Conservation (phyloP, 2,329 filamentous ascomycete species). For the Pseudogymnoascus sp. region DNA sequence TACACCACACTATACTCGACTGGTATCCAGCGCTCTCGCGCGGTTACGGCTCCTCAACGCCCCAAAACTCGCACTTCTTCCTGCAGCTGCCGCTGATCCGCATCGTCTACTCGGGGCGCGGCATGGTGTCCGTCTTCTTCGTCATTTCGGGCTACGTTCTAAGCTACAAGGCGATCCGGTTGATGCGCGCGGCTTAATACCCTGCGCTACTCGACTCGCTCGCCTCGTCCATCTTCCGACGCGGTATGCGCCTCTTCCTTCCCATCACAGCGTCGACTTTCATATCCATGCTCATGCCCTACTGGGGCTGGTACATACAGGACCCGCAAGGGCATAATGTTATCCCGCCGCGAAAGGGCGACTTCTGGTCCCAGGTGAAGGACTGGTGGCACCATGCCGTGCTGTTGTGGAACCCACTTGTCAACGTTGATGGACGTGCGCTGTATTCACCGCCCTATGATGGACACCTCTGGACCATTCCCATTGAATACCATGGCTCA, state of each 20-base stretch:
- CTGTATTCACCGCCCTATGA: constrained; percentile 20
- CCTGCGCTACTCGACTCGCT: constrained; percentile 31
- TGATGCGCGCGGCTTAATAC: constrained; percentile 28
- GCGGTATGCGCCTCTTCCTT: constrained; percentile 41
- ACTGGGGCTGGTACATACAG: neutral
- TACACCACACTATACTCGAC: constrained; percentile 40
- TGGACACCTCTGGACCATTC: constrained; percentile 28
- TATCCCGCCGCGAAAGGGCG: neutral
- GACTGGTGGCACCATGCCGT: neutral
- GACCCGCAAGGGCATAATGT: constrained; percentile 8
- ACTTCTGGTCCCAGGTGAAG: neutral
- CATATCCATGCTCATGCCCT: constrained; percentile 19
- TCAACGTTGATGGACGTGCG: neutral
- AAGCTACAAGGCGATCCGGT: constrained; percentile 38
- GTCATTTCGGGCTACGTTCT: constrained; percentile 45
- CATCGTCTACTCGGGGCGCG: constrained; percentile 39
- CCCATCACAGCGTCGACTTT: constrained; percentile 40
- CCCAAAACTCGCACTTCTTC: constrained; percentile 29
- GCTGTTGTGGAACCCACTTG: neutral
- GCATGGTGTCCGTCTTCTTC: constrained; percentile 47
- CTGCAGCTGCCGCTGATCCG: constrained; percentile 41
- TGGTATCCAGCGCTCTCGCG: constrained; percentile 28
- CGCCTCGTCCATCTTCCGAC: constrained; percentile 41
- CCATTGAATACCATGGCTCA: constrained; percentile 28
- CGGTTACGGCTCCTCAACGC: constrained; percentile 27